phyloP scores from a whole-genome alignment of 805 yeast species.

The Metschnikowia bowlesiae region DNA sequence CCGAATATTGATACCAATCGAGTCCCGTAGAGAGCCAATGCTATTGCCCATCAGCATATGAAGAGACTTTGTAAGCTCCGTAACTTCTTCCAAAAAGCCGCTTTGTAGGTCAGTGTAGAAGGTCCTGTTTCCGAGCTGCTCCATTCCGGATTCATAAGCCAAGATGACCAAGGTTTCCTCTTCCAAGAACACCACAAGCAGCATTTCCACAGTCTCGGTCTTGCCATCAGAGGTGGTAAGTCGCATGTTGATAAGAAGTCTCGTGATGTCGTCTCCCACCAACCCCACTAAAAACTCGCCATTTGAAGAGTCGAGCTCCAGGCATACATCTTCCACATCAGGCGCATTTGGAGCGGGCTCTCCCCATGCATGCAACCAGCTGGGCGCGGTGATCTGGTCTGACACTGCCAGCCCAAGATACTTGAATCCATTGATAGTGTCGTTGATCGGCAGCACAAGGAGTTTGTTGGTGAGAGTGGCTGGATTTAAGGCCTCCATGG shows the following conservation, averaged over 20 bases:
- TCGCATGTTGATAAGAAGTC: conserved; percentile 25
- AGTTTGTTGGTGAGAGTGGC: conserved; percentile 31
- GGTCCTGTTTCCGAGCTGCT: conserved; percentile 18
- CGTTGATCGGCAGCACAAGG: conserved; percentile 35
- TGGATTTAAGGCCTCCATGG: conserved; percentile 22
- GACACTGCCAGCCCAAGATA: conserved; percentile 19
- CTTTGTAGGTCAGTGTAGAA: conserved; percentile 23
- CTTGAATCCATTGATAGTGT: conserved; percentile 32
- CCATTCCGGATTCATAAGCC: conserved; percentile 27
- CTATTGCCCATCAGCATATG: conserved; percentile 24
- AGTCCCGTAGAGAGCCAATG: conserved; percentile 24
- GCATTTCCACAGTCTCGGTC: conserved; percentile 21
- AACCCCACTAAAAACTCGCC: conserved; percentile 28
- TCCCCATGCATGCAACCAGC: conserved; percentile 6
- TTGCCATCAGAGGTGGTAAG: conserved; percentile 6
- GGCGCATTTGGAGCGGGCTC: background rate
- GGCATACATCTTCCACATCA: background rate
- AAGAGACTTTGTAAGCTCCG: conserved; percentile 1
- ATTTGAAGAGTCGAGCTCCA: background rate
- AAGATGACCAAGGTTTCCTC: conserved; percentile 22
- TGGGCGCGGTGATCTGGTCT: conserved; percentile 13
- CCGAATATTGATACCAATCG: conserved; percentile 17
- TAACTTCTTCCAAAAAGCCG: conserved; percentile 21
- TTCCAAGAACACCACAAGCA: conserved; percentile 27
- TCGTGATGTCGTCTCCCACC: conserved; percentile 14